Conservation (phyloP, 2,329 filamentous ascomycete species). For the Karstenula rhodostoma region DNA sequence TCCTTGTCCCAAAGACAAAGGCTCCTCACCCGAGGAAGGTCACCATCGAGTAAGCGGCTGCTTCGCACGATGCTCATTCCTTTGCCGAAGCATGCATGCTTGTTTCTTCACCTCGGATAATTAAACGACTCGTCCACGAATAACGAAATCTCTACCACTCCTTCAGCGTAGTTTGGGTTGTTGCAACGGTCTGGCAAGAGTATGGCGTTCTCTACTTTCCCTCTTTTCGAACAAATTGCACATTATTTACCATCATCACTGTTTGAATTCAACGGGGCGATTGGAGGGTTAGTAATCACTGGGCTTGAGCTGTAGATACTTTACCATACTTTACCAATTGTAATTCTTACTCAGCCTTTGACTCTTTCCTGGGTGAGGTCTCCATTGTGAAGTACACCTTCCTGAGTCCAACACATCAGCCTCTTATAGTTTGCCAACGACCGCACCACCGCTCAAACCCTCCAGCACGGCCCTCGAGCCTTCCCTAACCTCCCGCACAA, state of each 20-base stretch:
- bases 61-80: neutral
- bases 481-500: slow-evolving; percentile 59
- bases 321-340: neutral
- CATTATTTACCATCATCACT: neutral
- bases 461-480: slow-evolving; percentile 47
- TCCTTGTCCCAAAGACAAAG: slow-evolving; percentile 65
- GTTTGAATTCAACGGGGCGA: neutral
- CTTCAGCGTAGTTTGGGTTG: neutral
- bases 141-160: neutral
- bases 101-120: neutral
- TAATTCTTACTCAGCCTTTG: neutral
- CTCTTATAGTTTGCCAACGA: neutral
- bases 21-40: slow-evolving; percentile 61
- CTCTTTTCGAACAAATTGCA: neutral
- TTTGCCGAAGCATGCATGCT: neutral
- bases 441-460: slow-evolving; percentile 8
- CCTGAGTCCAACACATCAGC: neutral
- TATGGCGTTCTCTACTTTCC: neutral
- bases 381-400: neutral
- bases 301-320: neutral
- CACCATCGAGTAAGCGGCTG: slow-evolving; percentile 59
- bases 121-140: neutral
- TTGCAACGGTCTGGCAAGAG: neutral
- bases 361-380: neutral
- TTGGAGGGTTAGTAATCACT: neutral